Evolutionary conservation across 768 basidiomycete genomes (phyloP).

Genomic region (Tephrocybe sp.): DNA sequence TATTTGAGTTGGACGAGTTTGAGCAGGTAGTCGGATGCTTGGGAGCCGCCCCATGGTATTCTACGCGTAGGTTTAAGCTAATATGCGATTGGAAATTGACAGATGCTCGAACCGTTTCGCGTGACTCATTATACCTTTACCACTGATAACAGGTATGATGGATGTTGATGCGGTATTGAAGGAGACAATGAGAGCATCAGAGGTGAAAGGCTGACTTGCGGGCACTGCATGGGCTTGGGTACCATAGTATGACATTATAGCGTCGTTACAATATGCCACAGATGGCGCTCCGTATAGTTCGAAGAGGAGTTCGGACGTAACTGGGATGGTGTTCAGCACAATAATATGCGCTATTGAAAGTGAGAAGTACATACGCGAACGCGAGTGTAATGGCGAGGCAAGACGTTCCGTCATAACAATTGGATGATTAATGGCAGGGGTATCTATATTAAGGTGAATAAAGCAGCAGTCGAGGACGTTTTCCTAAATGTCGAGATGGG

Average conservation of each 20-base stretch:
- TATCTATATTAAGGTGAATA: slow-evolving; percentile 80
- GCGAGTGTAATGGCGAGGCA: slow-evolving; percentile 83
- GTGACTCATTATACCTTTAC: slow-evolving; percentile 79
- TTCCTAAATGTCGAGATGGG: slow-evolving; percentile 61
- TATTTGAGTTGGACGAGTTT: slow-evolving; percentile 96
- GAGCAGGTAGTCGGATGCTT: slow-evolving; percentile 87
- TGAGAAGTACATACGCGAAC: slow-evolving; percentile 59
- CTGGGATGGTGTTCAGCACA: slow-evolving; percentile 34
- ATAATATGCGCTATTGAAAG: not conserved
- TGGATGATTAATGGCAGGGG: slow-evolving; percentile 75
- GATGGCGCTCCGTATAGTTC: slow-evolving; percentile 88
- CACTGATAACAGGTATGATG: slow-evolving; percentile 81
- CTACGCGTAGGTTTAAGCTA: slow-evolving; percentile 34
- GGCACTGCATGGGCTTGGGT: slow-evolving; percentile 40
- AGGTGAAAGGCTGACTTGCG: slow-evolving; percentile 33
- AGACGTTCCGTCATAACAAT: slow-evolving; percentile 92
- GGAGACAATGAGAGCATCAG: slow-evolving; percentile 83
- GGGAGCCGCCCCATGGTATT: slow-evolving; percentile 91
- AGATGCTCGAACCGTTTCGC: slow-evolving; percentile 66
- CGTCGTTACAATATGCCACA: slow-evolving; percentile 85
- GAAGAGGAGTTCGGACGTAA: slow-evolving; percentile 95
- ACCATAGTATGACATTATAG: slow-evolving; percentile 90
- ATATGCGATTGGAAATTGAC: not conserved
- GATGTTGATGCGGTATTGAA: slow-evolving; percentile 92
- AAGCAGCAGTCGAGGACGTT: slow-evolving; percentile 92